Evolutionary conservation across 1,284 basidiomycete genomes (phyloP), one percentile per base, ranked within the genome.

Genomic region (Naganishia albida): DNA sequence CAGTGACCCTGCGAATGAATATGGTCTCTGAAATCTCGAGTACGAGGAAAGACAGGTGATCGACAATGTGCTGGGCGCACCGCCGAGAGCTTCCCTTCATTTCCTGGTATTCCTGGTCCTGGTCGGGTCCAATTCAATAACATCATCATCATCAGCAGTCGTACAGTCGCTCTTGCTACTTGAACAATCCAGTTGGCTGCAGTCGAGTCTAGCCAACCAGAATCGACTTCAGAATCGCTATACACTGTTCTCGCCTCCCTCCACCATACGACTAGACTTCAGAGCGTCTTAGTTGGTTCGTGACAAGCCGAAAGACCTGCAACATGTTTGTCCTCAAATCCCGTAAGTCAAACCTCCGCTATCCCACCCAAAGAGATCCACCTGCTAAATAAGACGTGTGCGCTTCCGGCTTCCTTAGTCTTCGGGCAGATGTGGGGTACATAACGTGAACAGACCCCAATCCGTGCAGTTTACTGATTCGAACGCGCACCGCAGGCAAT

Each of bases 341-440:
- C 77, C 79, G 92, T 93, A 73, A 81, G 91, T 85, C 67, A 67
- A 23, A 26, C 28, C 12, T 55, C 54, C 16, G 38, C 26, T 20
- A n/a, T 13, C 6, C 4, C 12, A 13, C n/a, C 4, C 23, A 46
- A 25, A n/a, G 16, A n/a, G 30, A 12, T 38, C 23, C 38, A 62
- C 26, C 65, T 53, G n/a, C 44, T 44, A n/a, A n/a, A n/a, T n/a
- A n/a, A n/a, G 26, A 71, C 39, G 70, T 64, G 12, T 1, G 42
- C 51, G 54, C 42, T 46, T 38, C 15, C 23, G 52, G 25, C 50
- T 53, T 15, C 39, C 13, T 15, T 72, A 95, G 92, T 95, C 48
- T 85, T 95, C 69, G 89, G 90, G 71, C 91, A 88, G 84, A 93
- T 96, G 80, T 94, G 93, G 92, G 91, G 92, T 93, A 79, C 78